Base-by-base conservation (phyloP, 73 alveolate species). In the Paramecium octaurelia region DNA sequence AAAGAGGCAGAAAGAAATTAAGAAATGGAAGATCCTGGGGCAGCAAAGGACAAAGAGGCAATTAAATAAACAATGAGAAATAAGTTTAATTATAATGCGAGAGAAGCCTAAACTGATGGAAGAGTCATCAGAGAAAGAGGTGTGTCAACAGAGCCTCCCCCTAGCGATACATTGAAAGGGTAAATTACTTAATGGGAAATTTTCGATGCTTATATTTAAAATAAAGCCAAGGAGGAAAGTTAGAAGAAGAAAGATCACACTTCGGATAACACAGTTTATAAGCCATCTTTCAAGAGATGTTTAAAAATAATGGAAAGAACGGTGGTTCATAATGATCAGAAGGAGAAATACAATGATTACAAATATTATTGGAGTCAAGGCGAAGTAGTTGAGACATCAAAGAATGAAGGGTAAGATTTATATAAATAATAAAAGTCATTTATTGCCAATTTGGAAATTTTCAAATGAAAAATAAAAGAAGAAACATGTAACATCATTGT, bases 171-270 rank as follows among this genome's bases (percentile, higher is more conserved):
- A 31, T 93, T 96, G 94, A 89, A 95, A 50, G 96, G 97, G 20
- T 96, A 96, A 80, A 98, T 98, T 69, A 98, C 99, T 60, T 99
- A 99, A 92, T 99, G 99, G 99, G 99, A 96, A 95, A 97, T 99
- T 94, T 99, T 98, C 84, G 99, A 99, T 95, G 98, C 99, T 57
- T 99, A 98, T 95, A 97, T 97, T 12, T 64, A 64, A 64, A 64
- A 64, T 10, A 64, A 64, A 99, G 97, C 97, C 73, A 68, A 89
- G 27, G 94, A 46, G 46, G 85, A 46, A 42, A 29, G 96, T 80
- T 94, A 86, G 96, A 99, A 92, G 85, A 95, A 85, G 95, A 94
- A 92, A 89, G 96, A 73, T 93, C 96, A 34, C 40, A 40, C 93
- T 70, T 95, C 95, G 88, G 96, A 92, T 93, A 95, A 93, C 54